phyloP scores from a whole-genome alignment of 2,329 filamentous ascomycete species.

The Rosellinia necatrix region DNA sequence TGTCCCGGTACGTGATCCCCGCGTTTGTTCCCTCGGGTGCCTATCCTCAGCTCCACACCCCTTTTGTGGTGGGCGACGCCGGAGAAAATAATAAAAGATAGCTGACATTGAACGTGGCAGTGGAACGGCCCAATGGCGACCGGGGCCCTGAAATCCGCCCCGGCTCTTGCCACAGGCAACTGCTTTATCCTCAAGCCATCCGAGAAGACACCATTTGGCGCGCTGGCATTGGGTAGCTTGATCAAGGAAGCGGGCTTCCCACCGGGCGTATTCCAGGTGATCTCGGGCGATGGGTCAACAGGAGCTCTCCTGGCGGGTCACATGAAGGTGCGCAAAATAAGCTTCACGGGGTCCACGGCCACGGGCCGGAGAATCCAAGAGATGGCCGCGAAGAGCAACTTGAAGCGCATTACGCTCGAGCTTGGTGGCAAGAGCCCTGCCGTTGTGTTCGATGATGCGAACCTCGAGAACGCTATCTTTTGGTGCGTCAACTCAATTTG shows the following conservation, averaged over 20 bases:
- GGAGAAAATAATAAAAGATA: background rate
- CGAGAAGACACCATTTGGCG: slow-evolving; percentile 43
- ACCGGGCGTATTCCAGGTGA: slow-evolving; percentile 45
- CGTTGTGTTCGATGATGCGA: slow-evolving; percentile 28
- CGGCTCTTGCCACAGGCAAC: slow-evolving; percentile 46
- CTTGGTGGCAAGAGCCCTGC: slow-evolving; percentile 30
- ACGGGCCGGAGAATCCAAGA: slow-evolving; percentile 52
- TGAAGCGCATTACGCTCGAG: slow-evolving; percentile 30
- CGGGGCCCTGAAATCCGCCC: slow-evolving; percentile 45
- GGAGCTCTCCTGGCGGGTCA: slow-evolving; percentile 27
- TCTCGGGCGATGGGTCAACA: slow-evolving; percentile 35
- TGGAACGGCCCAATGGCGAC: slow-evolving; percentile 46
- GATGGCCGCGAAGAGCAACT: slow-evolving; percentile 29
- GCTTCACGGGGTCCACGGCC: slow-evolving; percentile 39
- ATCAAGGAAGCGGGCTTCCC: slow-evolving; percentile 46
- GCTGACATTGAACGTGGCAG: slow-evolving; percentile 1
- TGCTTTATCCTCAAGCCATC: slow-evolving; percentile 46
- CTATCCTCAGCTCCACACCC: no score
- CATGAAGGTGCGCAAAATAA: slow-evolving; percentile 29
- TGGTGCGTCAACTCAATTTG: slow-evolving; percentile 27
- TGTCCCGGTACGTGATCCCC: slow-evolving; percentile 13
- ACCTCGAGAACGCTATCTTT: slow-evolving; percentile 28
- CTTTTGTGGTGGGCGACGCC: no score
- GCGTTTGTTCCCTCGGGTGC: no score
- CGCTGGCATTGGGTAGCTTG: slow-evolving; percentile 30